phyloP scores from a whole-genome alignment of 1,284 basidiomycete species.

The Rhodotorula sp. region DNA sequence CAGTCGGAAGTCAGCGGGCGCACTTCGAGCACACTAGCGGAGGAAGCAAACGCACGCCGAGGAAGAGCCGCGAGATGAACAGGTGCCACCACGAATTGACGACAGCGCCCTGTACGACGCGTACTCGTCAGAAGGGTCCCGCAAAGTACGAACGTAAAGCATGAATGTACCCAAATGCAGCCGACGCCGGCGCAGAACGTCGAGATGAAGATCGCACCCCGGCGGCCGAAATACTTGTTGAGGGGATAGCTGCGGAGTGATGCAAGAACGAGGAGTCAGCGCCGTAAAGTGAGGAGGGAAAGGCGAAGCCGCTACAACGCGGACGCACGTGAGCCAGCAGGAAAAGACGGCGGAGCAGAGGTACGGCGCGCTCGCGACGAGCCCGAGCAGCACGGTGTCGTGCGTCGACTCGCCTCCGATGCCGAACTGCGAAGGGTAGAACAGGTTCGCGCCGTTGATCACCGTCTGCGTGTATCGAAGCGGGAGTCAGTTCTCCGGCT shows the following conservation, averaged over 20 bases:
- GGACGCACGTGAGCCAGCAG: constrained; percentile 50
- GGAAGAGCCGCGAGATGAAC: constrained; percentile 50
- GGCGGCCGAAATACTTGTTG: constrained; percentile 58
- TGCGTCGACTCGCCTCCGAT: constrained; percentile 19
- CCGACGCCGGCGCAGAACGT: constrained; percentile 60
- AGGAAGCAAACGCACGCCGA: constrained; percentile 45
- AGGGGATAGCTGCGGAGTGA: constrained; percentile 43
- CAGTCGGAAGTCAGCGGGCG: no score
- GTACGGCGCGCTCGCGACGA: constrained; percentile 44
- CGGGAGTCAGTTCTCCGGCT: no score
- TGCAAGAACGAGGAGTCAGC: not conserved
- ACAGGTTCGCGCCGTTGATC: constrained; percentile 43
- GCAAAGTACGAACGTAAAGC: constrained; percentile 49
- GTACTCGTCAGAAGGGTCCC: not conserved
- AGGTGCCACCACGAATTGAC: constrained; percentile 62
- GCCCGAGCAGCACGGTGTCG: constrained; percentile 25
- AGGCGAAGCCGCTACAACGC: not conserved
- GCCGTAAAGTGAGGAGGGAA: not conserved
- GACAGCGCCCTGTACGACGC: constrained; percentile 44
- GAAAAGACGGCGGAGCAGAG: constrained; percentile 47
- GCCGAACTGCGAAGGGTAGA: constrained; percentile 14
- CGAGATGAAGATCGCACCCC: constrained; percentile 69
- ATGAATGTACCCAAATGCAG: constrained; percentile 63
- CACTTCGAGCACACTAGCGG: no score
- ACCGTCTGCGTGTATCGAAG: not conserved